Evolutionary conservation across 129 eudicot species (phyloP).

Genomic region (Artemisia argyi): DNA sequence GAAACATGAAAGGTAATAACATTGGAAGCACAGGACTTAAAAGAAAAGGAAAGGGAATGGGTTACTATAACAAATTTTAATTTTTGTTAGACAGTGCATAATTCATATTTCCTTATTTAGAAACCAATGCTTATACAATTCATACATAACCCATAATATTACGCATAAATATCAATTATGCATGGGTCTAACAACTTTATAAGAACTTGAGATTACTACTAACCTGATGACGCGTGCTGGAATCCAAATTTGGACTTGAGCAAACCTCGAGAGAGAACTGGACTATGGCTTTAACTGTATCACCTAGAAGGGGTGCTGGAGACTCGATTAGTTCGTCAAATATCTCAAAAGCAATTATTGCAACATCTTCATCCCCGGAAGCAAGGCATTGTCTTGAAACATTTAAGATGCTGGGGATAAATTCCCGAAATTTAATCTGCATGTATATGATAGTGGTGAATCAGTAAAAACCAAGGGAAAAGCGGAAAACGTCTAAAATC

Average conservation of each 20-base stretch:
- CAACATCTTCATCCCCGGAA: slow-evolving; percentile 93
- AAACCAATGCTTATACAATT: background rate
- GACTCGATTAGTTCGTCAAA: slow-evolving; percentile 96
- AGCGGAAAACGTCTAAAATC: background rate
- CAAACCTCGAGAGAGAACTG: slow-evolving; percentile 98
- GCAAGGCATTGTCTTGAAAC: slow-evolving; percentile 94
- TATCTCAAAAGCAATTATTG: slow-evolving; percentile 92
- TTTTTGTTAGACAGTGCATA: background rate
- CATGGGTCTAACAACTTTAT: background rate
- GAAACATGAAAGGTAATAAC: slow-evolving; percentile 20
- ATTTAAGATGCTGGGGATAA: slow-evolving; percentile 87
- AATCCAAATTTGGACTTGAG: slow-evolving; percentile 73
- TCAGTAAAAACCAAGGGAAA: slow-evolving; percentile 14
- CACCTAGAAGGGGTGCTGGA: slow-evolving; percentile 95
- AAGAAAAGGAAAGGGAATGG: no score
- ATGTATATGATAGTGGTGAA: slow-evolving; percentile 5
- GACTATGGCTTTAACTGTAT: slow-evolving; percentile 86
- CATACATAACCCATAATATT: background rate
- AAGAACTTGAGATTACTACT: slow-evolving; percentile 9
- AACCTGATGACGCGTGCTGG: slow-evolving; percentile 97
- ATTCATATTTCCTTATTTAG: background rate
- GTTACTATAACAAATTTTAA: background rate
- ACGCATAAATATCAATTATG: background rate
- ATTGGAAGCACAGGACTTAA: background rate
- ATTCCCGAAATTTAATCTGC: slow-evolving; percentile 89